Base-by-base conservation (phyloP, 352 stramenopile species). In the Globisporangium echinulatum region DNA sequence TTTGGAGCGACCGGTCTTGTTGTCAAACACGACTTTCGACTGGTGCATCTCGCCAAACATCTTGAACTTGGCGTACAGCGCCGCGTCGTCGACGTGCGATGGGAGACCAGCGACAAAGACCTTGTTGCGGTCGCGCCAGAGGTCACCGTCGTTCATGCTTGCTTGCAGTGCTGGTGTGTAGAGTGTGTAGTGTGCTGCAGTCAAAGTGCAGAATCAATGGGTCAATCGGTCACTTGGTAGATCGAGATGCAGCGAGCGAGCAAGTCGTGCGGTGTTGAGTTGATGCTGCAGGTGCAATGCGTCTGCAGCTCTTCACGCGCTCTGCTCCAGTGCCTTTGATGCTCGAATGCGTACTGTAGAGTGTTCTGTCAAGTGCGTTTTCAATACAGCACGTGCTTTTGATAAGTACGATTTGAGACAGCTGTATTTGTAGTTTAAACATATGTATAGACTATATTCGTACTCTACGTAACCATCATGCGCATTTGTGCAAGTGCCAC, bases 111-210 rank as follows among this genome's bases (percentile, higher is more conserved):
- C 85, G 49, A 94, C 82, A 64, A 94, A 91, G 54, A 94, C 78
- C 72, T 94, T 94, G 71, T 91, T 94, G 67, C 85, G 85, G 68
- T 94, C 85, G 54, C 85, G 85, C 85, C 85, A 94, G 37, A 94
- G 70, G 58, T 92, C 70, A 7, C 63, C 67, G 64, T 87, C 78
- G 9, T 66, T 68, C 79, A 88, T 89, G 4, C n/a, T 54, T 43
- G 11, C 7, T 54, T 9, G 25, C 42, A 14, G 42, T 52, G 15
- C 2, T 52, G 17, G 8, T 50, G 15, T 19, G 53, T 14, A 42
- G 11, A 19, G 19, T 17, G 43, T 50, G 17, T 60, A 37, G 17
- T 38, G 44, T 38, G 14, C 14, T 46, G 13, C 13, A 9, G 9
- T 19, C 13, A 6, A 25, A 13, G 37, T 37, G n/a, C n/a, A 47